Conservation (phyloP, 1,284 basidiomycete species). For the Sporisorium iseilematis-ciliati region DNA sequence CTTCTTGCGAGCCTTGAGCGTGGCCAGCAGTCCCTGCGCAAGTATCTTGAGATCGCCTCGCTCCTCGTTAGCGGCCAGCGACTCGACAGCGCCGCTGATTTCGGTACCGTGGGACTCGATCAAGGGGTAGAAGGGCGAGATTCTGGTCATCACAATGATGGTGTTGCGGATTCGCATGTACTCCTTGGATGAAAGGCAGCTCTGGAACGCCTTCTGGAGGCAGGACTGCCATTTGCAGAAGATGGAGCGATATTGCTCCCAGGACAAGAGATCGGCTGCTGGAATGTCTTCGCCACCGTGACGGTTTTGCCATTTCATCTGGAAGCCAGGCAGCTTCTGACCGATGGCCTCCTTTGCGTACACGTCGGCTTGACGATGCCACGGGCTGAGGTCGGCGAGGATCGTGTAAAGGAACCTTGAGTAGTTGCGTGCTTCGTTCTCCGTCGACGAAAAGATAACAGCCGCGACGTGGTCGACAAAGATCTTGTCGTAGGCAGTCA, state of each 20-base stretch:
- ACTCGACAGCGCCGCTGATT: conserved; percentile 53
- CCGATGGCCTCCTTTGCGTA: conserved; percentile 73
- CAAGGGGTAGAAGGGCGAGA: conserved; percentile 61
- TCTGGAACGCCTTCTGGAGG: conserved; percentile 71
- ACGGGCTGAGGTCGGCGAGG: conserved; percentile 80
- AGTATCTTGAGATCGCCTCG: conserved; percentile 67
- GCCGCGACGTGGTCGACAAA: conserved; percentile 73
- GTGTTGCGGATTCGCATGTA: conserved; percentile 68
- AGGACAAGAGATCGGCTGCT: conserved; percentile 77
- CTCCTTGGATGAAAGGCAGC: conserved; percentile 60
- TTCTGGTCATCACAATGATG: conserved; percentile 66
- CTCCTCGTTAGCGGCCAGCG: conserved; percentile 49
- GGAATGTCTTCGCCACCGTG: conserved; percentile 69
- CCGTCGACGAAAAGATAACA: conserved; percentile 90
- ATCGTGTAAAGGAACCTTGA: conserved; percentile 82
- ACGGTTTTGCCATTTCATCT: conserved; percentile 56
- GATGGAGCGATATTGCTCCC: conserved; percentile 79
- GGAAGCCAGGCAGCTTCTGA: conserved; percentile 64
- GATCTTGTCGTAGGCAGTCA: conserved; percentile 86
- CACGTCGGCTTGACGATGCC: conserved; percentile 78
- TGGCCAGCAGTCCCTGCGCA: conserved; percentile 65
- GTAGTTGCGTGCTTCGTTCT: conserved; percentile 95
- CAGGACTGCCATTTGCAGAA: conserved; percentile 86
- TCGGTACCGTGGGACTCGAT: conserved; percentile 55
- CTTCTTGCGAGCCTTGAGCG: conserved; percentile 60